phyloP scores from a whole-genome alignment of 495 filamentous ascomycete species.

The Lasiosphaeriaceae sp. region DNA sequence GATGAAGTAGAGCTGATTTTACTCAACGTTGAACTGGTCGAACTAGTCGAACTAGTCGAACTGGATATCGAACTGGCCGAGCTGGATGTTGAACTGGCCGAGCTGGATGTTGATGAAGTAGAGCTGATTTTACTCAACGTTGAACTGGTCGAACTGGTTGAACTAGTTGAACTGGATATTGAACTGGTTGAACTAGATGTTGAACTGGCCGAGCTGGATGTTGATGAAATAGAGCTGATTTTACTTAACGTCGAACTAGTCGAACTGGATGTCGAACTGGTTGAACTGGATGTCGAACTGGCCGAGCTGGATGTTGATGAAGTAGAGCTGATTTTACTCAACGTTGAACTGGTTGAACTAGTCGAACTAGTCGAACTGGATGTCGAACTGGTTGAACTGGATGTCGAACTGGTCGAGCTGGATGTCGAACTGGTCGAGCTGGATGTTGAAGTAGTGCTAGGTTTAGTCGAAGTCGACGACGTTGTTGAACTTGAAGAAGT shows the following conservation, averaged over 20 bases:
- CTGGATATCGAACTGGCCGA: not conserved
- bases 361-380: no score
- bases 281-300: no score
- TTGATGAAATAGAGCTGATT: no score
- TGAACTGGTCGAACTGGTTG: not conserved
- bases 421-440: not conserved
- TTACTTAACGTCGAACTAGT: no score
- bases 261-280: no score
- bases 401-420: no score
- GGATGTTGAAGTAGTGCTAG: not conserved
- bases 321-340: no score
- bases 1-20: not conserved
- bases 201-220: not conserved
- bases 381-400: no score
- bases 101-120: no score
- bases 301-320: no score
- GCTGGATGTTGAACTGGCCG: not conserved
- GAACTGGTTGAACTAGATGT: not conserved
- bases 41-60: not conserved
- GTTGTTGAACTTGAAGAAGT: not conserved
- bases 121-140: not conserved
- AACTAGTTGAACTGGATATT: not conserved
- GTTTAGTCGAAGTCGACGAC: not conserved
- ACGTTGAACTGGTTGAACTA: no score
- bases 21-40: not conserved